Base-by-base conservation (phyloP, 352 stramenopile genomes). In the Nothophytophthora sp. region DNA sequence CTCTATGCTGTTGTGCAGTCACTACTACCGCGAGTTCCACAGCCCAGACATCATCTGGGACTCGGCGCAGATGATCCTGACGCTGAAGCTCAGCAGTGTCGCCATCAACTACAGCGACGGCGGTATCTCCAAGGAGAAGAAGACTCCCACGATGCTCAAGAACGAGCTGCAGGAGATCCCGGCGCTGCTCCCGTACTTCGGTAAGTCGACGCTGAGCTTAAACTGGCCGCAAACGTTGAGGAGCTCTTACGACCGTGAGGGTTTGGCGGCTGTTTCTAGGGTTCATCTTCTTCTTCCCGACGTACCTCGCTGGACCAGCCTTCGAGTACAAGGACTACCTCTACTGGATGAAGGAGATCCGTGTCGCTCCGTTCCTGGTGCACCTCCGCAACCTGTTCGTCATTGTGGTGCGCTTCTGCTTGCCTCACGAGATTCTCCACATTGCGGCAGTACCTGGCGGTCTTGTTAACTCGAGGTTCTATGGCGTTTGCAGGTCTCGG, bases 251-350 rank as follows among this genome's bases (percentile, higher is more conserved):
- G n/a, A n/a, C n/a, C n/a, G n/a, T n/a, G n/a, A n/a, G n/a, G n/a
- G n/a, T n/a, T n/a, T n/a, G n/a, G n/a, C n/a, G n/a, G n/a, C n/a
- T n/a, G n/a, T n/a, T n/a, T n/a, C n/a, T 37, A 93, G 83, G 84
- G 45, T 95, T 88, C 48, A 73, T 90, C 38, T 95, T 92, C 68
- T 95, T 93, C 50, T 93, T 93, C 51, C 82, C 85, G n/a, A 93
- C 82, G 41, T 93, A 89, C 55, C 68, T 95, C 18, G 85, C 82
- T 38, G 85, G 85, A 5, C 85, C 85, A 12, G 73, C 69, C 11
- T 93, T 93, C 36, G 85, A 95, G 66, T 95, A 90, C 69, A 88
- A 86, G 45, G 81, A 95, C 50, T 95, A 91, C 53, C 49, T 91
- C 36, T 71, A 63, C 28, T 95, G 81, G 81, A 91, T 91, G 71